Evolutionary conservation across 108 stramenopile species (phyloP).

Genomic region (Bacterosira constricta): DNA sequence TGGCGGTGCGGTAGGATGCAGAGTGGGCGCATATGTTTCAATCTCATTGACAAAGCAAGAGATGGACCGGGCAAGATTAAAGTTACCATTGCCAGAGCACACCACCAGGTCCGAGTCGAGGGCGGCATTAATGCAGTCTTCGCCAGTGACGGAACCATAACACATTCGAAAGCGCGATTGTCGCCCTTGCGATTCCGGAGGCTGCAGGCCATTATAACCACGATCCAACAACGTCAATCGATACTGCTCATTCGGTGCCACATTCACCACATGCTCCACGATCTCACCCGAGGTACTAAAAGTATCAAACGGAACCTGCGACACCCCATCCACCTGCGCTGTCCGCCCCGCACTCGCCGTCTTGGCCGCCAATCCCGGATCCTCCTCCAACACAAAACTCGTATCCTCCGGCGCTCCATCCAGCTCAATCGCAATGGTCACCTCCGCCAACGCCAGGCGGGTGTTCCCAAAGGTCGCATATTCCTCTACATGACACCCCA

Average conservation of each 20-base stretch:
- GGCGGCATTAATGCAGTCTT: background rate
- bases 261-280: background rate
- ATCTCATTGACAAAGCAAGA: background rate
- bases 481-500: background rate
- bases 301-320: slow-evolving; percentile 27
- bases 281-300: background rate
- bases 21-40: background rate
- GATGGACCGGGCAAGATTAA: background rate
- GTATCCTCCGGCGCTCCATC: slow-evolving; percentile 28
- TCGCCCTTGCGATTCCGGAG: background rate
- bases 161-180: slow-evolving; percentile 29
- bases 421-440: slow-evolving; percentile 38
- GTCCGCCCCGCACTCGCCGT: background rate
- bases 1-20: background rate
- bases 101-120: slow-evolving; percentile 6
- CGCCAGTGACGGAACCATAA: slow-evolving; percentile 8
- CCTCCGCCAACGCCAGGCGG: background rate
- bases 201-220: background rate
- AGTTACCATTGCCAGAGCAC: slow-evolving; percentile 19
- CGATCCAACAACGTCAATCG: slow-evolving; percentile 29
- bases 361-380: background rate
- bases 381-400: slow-evolving; percentile 28
- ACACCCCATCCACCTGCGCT: slow-evolving; percentile 13
- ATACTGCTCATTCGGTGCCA: slow-evolving; percentile 18
- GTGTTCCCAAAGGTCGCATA: too few relatives aligned